phyloP scores from a whole-genome alignment of 306 rosid species.

The Pterocarpus santalinus region DNA sequence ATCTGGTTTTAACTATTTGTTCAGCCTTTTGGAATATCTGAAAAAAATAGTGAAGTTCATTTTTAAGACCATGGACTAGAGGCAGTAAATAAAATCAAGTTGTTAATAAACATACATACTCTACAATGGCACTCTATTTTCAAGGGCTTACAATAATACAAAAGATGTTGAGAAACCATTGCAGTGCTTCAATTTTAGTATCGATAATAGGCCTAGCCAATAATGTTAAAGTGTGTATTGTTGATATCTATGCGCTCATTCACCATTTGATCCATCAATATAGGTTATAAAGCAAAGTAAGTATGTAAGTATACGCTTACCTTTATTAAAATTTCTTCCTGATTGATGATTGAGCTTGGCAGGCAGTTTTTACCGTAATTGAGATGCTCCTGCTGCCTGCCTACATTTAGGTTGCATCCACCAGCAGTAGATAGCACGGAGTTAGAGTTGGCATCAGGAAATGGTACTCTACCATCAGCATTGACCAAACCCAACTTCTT shows the following conservation, averaged over 20 bases:
- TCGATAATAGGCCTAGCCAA: not conserved
- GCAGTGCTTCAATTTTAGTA: slow-evolving; percentile 7
- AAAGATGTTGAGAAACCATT: slow-evolving; percentile 17
- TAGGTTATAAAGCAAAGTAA: slow-evolving; percentile 44
- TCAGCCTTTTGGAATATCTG: not conserved
- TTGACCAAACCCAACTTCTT: slow-evolving; percentile 54
- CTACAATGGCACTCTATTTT: slow-evolving; percentile 3
- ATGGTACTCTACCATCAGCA: slow-evolving; percentile 49
- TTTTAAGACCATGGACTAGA: not conserved
- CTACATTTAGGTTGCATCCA: slow-evolving; percentile 52
- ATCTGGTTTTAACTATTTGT: not conserved
- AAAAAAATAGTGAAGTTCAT: slow-evolving; percentile 19
- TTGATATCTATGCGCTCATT: not conserved
- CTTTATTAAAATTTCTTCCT: slow-evolving; percentile 69
- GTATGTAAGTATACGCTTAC: slow-evolving; percentile 53
- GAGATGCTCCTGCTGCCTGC: slow-evolving; percentile 55
- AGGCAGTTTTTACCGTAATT: slow-evolving; percentile 48
- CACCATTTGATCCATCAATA: slow-evolving; percentile 30
- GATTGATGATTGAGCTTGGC: slow-evolving; percentile 54
- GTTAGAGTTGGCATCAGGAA: slow-evolving; percentile 53
- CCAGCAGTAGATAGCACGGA: slow-evolving; percentile 51
- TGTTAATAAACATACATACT: slow-evolving; percentile 7
- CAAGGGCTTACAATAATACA: not conserved
- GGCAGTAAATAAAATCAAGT: slow-evolving; percentile 22
- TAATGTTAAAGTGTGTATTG: slow-evolving; percentile 7